Evolutionary conservation across 2,329 filamentous ascomycete species (phyloP), one percentile per base, ranked within the genome.

Genomic region (Microsporum canis): DNA sequence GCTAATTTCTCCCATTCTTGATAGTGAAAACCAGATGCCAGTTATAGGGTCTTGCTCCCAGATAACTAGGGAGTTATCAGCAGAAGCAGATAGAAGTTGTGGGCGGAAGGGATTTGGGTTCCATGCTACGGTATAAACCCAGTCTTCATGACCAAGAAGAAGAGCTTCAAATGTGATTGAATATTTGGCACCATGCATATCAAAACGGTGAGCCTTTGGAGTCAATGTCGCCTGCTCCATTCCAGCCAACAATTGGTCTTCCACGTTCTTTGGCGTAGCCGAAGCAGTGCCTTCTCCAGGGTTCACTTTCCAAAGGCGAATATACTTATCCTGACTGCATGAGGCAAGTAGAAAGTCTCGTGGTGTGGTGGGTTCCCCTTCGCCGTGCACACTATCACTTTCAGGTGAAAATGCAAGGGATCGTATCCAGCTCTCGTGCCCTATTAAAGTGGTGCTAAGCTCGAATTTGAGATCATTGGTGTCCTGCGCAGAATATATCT

Each of bases 311-410:
- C 94, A 99, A 39, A 99, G 82, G 45, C 94, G 88, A 62, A 97
- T 87, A 69, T 97, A 99, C 75, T 95, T 96, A 74, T 99, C 94
- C 73, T 99, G 94, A 71, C 92, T 97, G 27, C 91, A 91, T 8
- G 92, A 97, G 0, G 92, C 90, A 23, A 99, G 81, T 27, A 97
- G 75, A 3, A 95, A 71, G 71, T 96, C 91, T 59, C 83, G 82
- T 0, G 77, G 73, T 0, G 74, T 66, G 27, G 76, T 75, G 1
- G 76, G 70, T 12, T 74, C 80, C 69, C 94, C 88, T 34, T 5
- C 12, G 7, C n/a, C 17, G 5, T 5, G 29, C 5, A 33, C 63
- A 31, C 31, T 60, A 33, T 7, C 38, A 36, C 27, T 36, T 41
- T n/a, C 62, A n/a, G 62, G 60, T 0, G 84, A 82, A 66, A 99